These are phyloP conservation scores for Coniferiporia sulphurascens DNA, from an alignment of 1,284 basidiomycete genomes.

Conservation along the genomic window DNA sequence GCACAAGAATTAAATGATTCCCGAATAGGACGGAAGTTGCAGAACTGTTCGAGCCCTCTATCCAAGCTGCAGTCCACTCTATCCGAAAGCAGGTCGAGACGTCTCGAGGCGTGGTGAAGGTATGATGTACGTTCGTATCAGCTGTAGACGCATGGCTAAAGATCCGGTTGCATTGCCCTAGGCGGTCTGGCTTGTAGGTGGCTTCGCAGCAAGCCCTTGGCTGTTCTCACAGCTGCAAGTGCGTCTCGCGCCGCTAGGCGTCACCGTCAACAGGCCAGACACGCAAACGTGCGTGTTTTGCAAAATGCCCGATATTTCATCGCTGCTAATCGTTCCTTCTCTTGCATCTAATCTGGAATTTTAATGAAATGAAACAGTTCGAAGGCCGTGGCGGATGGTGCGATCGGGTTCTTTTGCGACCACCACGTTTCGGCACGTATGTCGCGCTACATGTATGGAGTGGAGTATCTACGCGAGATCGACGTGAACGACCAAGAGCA, in stretches of 20 bases:
- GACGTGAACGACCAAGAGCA: slow-evolving; percentile 64
- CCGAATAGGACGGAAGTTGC: slow-evolving; percentile 51
- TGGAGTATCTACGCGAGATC: slow-evolving; percentile 67
- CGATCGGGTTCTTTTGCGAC: slow-evolving; percentile 77
- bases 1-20: background rate
- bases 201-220: slow-evolving; percentile 76
- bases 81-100: slow-evolving; percentile 66
- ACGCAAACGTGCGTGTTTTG: slow-evolving; percentile 56
- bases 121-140: background rate
- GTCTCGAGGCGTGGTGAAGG: slow-evolving; percentile 52
- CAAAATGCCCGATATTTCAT: too few relatives aligned
- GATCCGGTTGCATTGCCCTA: slow-evolving; percentile 21
- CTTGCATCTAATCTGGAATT: background rate
- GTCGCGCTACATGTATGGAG: slow-evolving; percentile 75
- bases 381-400: slow-evolving; percentile 76
- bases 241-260: slow-evolving; percentile 46
- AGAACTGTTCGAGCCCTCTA: slow-evolving; percentile 70
- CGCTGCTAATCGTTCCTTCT: too few relatives aligned
- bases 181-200: slow-evolving; percentile 76
- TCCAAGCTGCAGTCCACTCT: slow-evolving; percentile 62
- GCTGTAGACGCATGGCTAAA: background rate
- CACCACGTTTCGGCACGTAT: slow-evolving; percentile 74
- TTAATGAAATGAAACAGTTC: slow-evolving; percentile 39
- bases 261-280: slow-evolving; percentile 68
- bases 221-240: slow-evolving; percentile 69